Evolutionary conservation across 2,329 filamentous ascomycete genomes (phyloP).

Genomic region (Coniochaeta hoffmannii): DNA sequence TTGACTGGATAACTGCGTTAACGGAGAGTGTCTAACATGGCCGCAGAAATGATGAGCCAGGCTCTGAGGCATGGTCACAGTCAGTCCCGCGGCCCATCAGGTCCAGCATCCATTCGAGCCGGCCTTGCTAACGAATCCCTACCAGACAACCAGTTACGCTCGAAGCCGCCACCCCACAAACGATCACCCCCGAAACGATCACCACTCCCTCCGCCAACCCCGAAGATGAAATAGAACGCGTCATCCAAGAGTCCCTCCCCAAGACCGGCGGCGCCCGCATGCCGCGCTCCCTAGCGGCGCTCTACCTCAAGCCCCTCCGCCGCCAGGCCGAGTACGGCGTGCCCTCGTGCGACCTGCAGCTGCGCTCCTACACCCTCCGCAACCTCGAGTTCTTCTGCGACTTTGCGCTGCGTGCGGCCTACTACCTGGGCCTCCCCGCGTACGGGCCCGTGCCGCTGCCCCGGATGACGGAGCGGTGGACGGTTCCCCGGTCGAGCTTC

Average conservation of each 20-base stretch:
- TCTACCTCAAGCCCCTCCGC: conserved; percentile 79
- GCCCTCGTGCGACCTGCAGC: conserved; percentile 81
- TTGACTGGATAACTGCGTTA: background rate
- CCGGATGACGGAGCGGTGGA: conserved; percentile 86
- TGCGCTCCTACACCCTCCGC: conserved; percentile 83
- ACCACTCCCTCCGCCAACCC: background rate
- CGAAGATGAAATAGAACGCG: no score
- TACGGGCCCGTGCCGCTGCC: conserved; percentile 82
- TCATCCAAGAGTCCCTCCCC: background rate
- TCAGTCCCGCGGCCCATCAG: background rate
- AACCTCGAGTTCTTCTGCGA: conserved; percentile 93
- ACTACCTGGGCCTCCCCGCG: conserved; percentile 83
- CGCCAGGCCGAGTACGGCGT: conserved; percentile 67
- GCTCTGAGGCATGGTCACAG: background rate
- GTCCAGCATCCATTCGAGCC: background rate
- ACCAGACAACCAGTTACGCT: background rate
- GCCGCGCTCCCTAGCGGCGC: conserved; percentile 74
- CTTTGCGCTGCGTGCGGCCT: conserved; percentile 89
- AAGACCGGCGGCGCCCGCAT: conserved; percentile 40
- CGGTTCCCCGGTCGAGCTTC: conserved; percentile 80
- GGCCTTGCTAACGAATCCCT: background rate
- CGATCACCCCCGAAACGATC: no score
- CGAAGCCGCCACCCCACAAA: background rate
- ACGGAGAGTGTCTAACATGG: background rate
- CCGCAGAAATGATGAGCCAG: conserved; percentile 4